Evolutionary conservation across 2,329 filamentous ascomycete genomes (phyloP).

Genomic region (Ophiostoma ulmi): DNA sequence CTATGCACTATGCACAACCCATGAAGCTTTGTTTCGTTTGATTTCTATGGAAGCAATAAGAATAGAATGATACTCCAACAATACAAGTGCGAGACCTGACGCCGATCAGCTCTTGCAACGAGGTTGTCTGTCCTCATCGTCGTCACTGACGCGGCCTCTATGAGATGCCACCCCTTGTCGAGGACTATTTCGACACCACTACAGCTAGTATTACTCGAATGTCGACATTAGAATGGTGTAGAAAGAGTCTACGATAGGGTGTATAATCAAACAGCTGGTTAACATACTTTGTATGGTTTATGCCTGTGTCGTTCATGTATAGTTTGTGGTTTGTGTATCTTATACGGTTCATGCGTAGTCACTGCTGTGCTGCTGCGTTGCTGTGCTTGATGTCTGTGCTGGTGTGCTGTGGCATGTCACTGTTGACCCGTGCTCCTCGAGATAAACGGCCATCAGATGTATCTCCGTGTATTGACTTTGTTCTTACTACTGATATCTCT

Average conservation of each 20-base stretch:
- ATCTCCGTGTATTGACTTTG: neutral
- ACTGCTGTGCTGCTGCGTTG: neutral
- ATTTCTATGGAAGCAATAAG: neutral
- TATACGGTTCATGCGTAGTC: neutral
- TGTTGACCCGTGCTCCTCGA: neutral
- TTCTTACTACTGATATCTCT: neutral
- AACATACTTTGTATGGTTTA: neutral
- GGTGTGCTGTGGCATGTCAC: neutral
- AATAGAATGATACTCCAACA: neutral
- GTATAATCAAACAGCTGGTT: neutral
- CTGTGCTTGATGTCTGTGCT: neutral
- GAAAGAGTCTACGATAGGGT: neutral
- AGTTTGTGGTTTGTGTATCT: neutral
- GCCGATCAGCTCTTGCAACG: neutral
- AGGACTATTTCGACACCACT: neutral
- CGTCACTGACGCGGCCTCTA: slow-evolving; percentile 5
- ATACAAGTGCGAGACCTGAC: neutral
- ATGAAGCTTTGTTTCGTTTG: neutral
- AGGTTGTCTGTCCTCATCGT: neutral
- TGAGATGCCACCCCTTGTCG: neutral
- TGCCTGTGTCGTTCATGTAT: neutral
- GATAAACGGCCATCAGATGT: neutral
- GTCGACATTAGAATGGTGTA: neutral
- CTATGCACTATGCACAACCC: neutral
- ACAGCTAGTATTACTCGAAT: neutral